These are phyloP conservation scores for Brachypodium distachyon DNA, from an alignment of 202 grass and related monocot genomes.

Conservation along the genomic window DNA sequence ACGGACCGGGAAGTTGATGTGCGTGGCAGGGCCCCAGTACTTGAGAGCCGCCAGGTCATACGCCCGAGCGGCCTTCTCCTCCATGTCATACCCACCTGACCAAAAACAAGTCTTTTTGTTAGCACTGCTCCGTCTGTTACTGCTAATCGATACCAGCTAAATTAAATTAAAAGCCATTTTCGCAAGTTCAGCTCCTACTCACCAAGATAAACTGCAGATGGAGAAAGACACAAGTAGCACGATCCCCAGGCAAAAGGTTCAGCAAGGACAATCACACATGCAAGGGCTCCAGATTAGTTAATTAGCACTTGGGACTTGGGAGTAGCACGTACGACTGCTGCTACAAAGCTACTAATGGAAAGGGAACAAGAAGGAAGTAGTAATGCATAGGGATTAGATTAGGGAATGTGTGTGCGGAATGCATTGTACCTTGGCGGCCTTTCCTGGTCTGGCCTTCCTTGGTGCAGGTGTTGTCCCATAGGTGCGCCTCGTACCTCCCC, in stretches of 20 bases:
- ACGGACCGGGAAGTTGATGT: conserved; percentile 85
- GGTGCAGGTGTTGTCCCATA: conserved; percentile 98
- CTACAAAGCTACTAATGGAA: not conserved
- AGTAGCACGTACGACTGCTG: not conserved
- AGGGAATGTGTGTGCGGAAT: not conserved
- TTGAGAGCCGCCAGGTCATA: conserved; percentile 97
- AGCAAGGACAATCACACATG: not conserved
- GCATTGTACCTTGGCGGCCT: conserved; percentile 86
- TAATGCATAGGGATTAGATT: not conserved
- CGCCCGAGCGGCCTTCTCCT: conserved; percentile 97
- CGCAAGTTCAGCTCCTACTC: no score
- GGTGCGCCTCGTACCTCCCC: conserved; percentile 96
- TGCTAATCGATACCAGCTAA: not conserved
- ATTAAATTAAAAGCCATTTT: not conserved
- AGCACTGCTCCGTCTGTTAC: not conserved
- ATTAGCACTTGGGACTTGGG: not conserved
- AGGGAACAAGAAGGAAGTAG: not conserved
- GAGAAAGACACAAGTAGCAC: not conserved
- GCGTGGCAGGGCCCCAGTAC: conserved; percentile 84
- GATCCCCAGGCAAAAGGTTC: conserved; percentile 7
- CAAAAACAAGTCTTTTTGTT: not conserved
- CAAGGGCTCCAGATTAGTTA: conserved; percentile 5
- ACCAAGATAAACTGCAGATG: conserved; percentile 94
- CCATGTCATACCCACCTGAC: conserved; percentile 92
- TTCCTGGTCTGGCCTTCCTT: conserved; percentile 98